Percentiles rank a stretch among this genome's conserved stretches.
phyloP scores from a whole-genome alignment of 768 basidiomycete genomes.

The Leucosporidium yakuticum region DNA sequence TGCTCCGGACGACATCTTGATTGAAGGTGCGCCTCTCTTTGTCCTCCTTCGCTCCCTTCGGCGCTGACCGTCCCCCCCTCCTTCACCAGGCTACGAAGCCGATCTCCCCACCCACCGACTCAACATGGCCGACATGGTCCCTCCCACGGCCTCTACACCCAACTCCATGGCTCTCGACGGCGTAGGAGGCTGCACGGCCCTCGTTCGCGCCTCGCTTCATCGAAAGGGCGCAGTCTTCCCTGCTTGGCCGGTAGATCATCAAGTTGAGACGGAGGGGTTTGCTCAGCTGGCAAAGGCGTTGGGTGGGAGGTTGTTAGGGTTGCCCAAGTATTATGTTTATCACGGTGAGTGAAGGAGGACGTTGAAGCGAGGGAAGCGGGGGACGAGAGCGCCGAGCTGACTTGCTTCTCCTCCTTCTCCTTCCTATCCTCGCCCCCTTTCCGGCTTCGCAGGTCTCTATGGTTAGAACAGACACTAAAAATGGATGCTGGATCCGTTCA shows the following conservation, averaged over 20 bases:
- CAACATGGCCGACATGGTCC: slow-evolving; percentile 32
- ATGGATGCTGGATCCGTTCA: no score
- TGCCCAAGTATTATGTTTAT: slow-evolving; percentile 21
- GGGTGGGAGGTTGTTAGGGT: slow-evolving; percentile 12
- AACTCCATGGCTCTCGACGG: slow-evolving; percentile 25
- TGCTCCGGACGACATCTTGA: slow-evolving; percentile 10
- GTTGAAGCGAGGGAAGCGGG: no score
- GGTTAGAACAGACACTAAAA: no score
- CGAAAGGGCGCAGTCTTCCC: slow-evolving; percentile 35
- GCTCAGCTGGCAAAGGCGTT: slow-evolving; percentile 30
- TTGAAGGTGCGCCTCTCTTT: slow-evolving; percentile 24
- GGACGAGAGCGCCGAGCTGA: no score
- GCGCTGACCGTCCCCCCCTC: background rate
- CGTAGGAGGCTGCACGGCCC: slow-evolving; percentile 32
- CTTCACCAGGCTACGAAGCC: slow-evolving; percentile 8
- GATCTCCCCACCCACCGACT: slow-evolving; percentile 27
- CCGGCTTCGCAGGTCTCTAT: no score
- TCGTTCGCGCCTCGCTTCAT: slow-evolving; percentile 32
- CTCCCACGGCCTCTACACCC: background rate
- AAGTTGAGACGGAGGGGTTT: slow-evolving; percentile 38
- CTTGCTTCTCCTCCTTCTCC: no score
- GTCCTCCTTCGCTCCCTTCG: background rate
- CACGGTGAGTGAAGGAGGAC: slow-evolving; percentile 24
- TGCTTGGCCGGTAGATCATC: slow-evolving; percentile 31
- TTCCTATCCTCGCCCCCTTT: no score